phyloP scores from a whole-genome alignment of 495 filamentous ascomycete genomes.

The Glonium stellatum region DNA sequence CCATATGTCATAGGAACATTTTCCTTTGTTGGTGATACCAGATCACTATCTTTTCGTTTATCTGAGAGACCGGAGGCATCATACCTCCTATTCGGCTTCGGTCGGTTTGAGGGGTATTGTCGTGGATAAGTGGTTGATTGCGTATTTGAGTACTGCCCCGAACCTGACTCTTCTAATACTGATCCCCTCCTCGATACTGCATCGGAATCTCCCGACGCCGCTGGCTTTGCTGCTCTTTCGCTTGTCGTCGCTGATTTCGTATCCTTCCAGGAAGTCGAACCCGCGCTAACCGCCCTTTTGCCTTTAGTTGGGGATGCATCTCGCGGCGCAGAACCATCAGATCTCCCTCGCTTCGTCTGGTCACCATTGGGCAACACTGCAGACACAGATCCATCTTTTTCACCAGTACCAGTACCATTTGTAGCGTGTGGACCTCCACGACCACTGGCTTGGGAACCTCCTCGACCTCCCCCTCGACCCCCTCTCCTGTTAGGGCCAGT shows the following conservation, averaged over 20 bases:
- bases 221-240: constrained; percentile 40
- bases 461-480: constrained; percentile 39
- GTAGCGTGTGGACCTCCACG: constrained; percentile 47
- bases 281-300: constrained; percentile 45
- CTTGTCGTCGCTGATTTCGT: neutral
- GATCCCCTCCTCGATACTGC: constrained; percentile 8
- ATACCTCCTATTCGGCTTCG: constrained; percentile 13
- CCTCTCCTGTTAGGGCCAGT: constrained; percentile 23
- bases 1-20: constrained; percentile 18
- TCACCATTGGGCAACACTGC: constrained; percentile 16
- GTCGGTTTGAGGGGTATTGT: constrained; percentile 13
- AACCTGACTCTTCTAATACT: constrained; percentile 7
- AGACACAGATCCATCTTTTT: constrained; percentile 18
- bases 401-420: constrained; percentile 30
- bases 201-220: constrained; percentile 23
- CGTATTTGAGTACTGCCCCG: constrained; percentile 2
- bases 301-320: constrained; percentile 19
- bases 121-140: constrained; percentile 21
- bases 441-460: constrained; percentile 53
- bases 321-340: constrained; percentile 32
- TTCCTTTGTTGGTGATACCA: constrained; percentile 17
- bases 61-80: constrained; percentile 29
- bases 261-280: constrained; percentile 25
- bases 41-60: constrained; percentile 33
- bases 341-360: constrained; percentile 31